Evolutionary conservation across 2,329 filamentous ascomycete genomes (phyloP), one percentile per base, ranked within the genome.

Genomic region (Exophiala xenobiotica): DNA sequence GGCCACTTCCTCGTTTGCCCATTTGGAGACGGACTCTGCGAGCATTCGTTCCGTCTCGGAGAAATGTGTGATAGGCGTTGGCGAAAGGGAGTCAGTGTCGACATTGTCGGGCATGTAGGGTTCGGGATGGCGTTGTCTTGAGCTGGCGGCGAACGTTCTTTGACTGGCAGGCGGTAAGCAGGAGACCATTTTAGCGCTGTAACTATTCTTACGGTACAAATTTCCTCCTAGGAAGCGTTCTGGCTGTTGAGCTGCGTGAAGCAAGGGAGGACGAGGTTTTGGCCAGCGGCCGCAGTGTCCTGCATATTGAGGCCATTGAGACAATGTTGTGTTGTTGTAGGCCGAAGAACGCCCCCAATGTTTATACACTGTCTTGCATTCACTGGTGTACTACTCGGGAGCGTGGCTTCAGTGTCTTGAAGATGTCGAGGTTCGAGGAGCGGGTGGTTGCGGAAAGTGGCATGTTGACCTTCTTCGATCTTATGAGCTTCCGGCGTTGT

Each of bases 11-110:
- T 96, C 90, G 66, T 82, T 84, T 59, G 93, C 90, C 65, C 97
- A 97, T 71, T 93, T 95, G 63, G 83, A 83, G 3, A 99, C 92
- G 1, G 87, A 81, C 51, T 99, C 92, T 57, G 85, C 82, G 88
- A 99, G 95, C 65, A 93, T 82, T 11, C 81, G 66, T 74, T 99
- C 93, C 53, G 88, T 85, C 73, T 99, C 93, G 62, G 89, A 95
- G 59, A 96, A 78, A 71, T 95, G 90, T 37, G 87, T 87, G 73
- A 99, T 96, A 46, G 93, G 93, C 4, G 92, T 96, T 1, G 93
- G 92, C 0, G 86, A 85, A 59, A 96, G 80, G 41, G 88, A 84
- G 55, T 85, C 79, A 64, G 95, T 83, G 70, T 93, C 74, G 53
- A 76, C 64, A 42, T 69, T 65, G 62, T 71, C 58, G 29, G 57